Evolutionary conservation across 2,329 filamentous ascomycete species (phyloP).

Genomic region (Aspergillus latus): DNA sequence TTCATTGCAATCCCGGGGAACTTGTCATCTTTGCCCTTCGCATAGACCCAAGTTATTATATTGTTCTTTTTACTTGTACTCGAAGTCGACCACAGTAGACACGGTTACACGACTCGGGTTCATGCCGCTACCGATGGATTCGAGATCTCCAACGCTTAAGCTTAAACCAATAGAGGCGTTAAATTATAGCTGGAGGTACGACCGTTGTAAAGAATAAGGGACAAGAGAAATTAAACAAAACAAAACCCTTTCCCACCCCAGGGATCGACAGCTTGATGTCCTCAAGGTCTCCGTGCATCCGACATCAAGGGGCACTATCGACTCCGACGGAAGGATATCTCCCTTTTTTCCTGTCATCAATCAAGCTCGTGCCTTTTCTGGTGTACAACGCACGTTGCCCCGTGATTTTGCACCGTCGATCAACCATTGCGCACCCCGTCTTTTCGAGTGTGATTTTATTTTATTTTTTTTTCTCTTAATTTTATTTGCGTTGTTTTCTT

Average conservation of each 20-base stretch:
- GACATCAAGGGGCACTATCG: background rate
- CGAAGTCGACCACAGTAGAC: no score
- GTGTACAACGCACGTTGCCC: background rate
- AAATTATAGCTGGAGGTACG: background rate
- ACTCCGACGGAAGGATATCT: background rate
- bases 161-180: background rate
- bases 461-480: background rate
- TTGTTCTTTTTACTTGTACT: no score
- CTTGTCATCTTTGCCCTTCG: no score
- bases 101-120: constrained; percentile 4
- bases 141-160: background rate
- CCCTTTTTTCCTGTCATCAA: background rate
- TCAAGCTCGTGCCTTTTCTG: background rate
- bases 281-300: background rate
- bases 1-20: background rate
- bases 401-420: background rate
- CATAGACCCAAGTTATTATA: no score
- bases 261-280: background rate
- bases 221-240: background rate
- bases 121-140: background rate
- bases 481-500: background rate
- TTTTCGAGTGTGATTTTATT: no score
- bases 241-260: background rate
- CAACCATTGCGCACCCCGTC: background rate
- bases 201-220: background rate